phyloP scores from a whole-genome alignment of 768 basidiomycete species.

The Boletus subcaerulescens region DNA sequence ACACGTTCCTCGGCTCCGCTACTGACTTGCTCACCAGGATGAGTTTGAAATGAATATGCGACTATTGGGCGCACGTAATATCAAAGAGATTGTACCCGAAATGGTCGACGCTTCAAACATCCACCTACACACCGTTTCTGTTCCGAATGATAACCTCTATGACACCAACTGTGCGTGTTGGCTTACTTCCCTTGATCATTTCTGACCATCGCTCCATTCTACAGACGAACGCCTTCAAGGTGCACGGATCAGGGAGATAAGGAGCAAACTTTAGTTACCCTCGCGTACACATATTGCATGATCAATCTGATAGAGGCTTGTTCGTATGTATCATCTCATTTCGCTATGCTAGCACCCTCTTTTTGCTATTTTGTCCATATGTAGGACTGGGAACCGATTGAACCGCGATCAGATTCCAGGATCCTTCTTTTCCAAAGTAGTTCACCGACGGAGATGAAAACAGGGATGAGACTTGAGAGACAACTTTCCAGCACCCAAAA shows the following conservation, averaged over 20 bases:
- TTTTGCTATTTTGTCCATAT: not conserved
- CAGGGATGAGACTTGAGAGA: not conserved
- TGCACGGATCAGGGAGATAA: slow-evolving; percentile 39
- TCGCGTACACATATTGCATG: not conserved
- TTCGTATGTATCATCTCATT: not conserved
- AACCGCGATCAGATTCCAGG: not conserved
- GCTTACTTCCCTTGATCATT: not conserved
- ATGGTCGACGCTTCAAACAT: slow-evolving; percentile 89
- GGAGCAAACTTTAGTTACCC: slow-evolving; percentile 36
- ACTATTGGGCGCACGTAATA: slow-evolving; percentile 76
- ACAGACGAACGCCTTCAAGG: slow-evolving; percentile 44
- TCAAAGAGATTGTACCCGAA: slow-evolving; percentile 76
- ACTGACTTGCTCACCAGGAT: slow-evolving; percentile 49
- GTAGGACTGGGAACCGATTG: not conserved
- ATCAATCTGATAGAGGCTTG: not conserved
- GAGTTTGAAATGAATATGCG: slow-evolving; percentile 99
- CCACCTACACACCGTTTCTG: slow-evolving; percentile 58
- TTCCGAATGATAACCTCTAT: slow-evolving; percentile 74
- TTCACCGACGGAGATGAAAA: slow-evolving; percentile 5
- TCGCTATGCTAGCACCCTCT: not conserved
- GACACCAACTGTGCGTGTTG: slow-evolving; percentile 70
- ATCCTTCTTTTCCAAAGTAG: not conserved
- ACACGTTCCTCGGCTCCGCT: not conserved
- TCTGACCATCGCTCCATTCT: slow-evolving; percentile 6
- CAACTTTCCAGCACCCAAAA: not conserved